These are phyloP conservation scores for Gymnopilus dilepis DNA, from an alignment of 768 basidiomycete genomes.

Conservation along the genomic window DNA sequence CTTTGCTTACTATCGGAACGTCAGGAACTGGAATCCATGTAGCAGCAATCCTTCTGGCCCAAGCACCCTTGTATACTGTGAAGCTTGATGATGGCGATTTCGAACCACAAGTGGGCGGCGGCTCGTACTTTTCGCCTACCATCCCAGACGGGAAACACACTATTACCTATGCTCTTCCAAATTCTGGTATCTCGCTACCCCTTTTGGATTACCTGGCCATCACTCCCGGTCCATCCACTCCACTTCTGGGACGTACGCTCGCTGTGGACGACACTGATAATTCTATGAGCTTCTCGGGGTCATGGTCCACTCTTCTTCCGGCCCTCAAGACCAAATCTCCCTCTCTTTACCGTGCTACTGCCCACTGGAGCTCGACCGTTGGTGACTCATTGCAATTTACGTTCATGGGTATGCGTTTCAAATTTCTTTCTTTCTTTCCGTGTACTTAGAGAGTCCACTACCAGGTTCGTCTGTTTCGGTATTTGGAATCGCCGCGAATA, in stretches of 20 bases:
- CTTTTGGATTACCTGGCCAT: constrained; percentile 47
- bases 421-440: neutral
- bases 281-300: constrained; percentile 37
- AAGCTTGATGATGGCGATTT: neutral
- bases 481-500: constrained; percentile 39
- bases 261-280: constrained; percentile 43
- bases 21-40: neutral
- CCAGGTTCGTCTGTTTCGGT: constrained; percentile 44
- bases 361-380: constrained; percentile 42
- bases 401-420: constrained; percentile 19
- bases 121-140: neutral
- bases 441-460: constrained; percentile 4
- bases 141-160: neutral
- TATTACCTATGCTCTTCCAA: constrained; percentile 37
- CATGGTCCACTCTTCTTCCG: constrained; percentile 35
- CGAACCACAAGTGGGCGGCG: neutral
- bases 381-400: constrained; percentile 36
- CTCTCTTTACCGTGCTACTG: constrained; percentile 35
- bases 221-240: constrained; percentile 40
- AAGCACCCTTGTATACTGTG: neutral
- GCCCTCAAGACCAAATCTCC: constrained; percentile 16
- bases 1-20: neutral
- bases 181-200: constrained; percentile 26
- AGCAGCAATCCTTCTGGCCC: neutral
- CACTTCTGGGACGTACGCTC: constrained; percentile 39